Percentiles rank a stretch among this genome's conserved stretches.
phyloP scores from a whole-genome alignment of 2,329 filamentous ascomycete species.

The Esteya vermicola region DNA sequence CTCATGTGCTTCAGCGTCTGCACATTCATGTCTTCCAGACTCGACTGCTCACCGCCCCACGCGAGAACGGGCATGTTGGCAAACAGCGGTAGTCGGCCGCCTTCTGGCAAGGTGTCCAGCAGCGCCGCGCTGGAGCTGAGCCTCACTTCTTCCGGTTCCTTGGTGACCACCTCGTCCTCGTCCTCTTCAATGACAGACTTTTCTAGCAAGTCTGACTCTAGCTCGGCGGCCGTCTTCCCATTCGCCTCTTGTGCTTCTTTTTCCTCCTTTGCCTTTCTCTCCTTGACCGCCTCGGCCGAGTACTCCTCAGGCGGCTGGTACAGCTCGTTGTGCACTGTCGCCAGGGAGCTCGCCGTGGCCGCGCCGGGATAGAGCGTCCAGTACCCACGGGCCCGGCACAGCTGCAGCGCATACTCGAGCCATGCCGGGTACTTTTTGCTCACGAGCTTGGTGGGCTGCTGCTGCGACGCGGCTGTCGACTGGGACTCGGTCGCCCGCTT shows the following conservation, averaged over 20 bases:
- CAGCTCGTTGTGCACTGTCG: slow-evolving; percentile 67
- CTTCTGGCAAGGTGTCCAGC: slow-evolving; percentile 31
- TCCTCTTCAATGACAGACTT: slow-evolving; percentile 11
- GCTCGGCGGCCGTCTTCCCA: background rate
- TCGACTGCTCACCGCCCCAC: slow-evolving; percentile 44
- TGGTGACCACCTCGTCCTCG: background rate
- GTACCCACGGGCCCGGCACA: slow-evolving; percentile 66
- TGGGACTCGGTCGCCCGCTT: slow-evolving; percentile 15
- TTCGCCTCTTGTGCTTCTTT: slow-evolving; percentile 11
- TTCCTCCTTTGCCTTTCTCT: too few relatives aligned
- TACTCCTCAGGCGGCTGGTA: slow-evolving; percentile 60
- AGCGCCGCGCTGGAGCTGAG: slow-evolving; percentile 28
- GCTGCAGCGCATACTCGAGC: slow-evolving; percentile 63
- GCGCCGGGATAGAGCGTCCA: slow-evolving; percentile 64
- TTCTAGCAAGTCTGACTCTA: too few relatives aligned
- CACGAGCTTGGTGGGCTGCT: slow-evolving; percentile 40
- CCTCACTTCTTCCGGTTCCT: slow-evolving; percentile 13
- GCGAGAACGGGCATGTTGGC: slow-evolving; percentile 42
- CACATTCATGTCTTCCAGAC: slow-evolving; percentile 23
- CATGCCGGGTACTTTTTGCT: slow-evolving; percentile 58
- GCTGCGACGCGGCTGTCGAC: background rate
- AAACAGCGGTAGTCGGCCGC: slow-evolving; percentile 28
- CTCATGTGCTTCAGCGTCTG: slow-evolving; percentile 37
- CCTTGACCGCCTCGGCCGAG: too few relatives aligned
- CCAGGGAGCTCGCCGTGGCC: slow-evolving; percentile 37